These are phyloP conservation scores for Pseudocercospora crystallina DNA, from an alignment of 2,329 filamentous ascomycete species.

Conservation along the genomic window DNA sequence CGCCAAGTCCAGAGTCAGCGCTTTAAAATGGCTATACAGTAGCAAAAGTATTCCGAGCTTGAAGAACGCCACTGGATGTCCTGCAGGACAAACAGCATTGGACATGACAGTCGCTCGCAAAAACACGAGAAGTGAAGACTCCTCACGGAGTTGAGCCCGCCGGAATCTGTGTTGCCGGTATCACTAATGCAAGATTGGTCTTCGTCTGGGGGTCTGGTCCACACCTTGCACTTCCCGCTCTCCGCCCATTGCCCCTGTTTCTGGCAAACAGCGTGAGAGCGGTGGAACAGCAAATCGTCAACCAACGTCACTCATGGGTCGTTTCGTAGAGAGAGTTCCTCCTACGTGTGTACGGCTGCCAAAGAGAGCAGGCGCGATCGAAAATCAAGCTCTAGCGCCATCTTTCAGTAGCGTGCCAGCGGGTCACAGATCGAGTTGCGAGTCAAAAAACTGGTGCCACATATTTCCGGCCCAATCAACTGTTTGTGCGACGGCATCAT, in stretches of 20 bases:
- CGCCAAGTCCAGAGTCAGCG: too few species aligned
- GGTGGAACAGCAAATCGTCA: neutral
- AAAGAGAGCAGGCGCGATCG: neutral
- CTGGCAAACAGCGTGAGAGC: neutral
- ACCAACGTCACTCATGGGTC: neutral
- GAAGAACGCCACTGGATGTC: too few species aligned
- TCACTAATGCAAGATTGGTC: conserved; percentile 3
- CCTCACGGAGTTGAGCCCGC: neutral
- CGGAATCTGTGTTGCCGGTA: neutral
- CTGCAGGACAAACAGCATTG: too few species aligned
- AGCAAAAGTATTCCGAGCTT: too few species aligned
- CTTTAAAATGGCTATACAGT: too few species aligned
- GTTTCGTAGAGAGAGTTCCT: too few species aligned
- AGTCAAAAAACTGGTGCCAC: conserved; percentile 4
- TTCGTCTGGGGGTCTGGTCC: neutral
- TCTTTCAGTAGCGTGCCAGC: conserved; percentile 2
- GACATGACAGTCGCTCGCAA: too few species aligned
- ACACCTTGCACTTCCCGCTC: neutral
- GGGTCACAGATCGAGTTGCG: conserved; percentile 2
- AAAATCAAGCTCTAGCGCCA: neutral
- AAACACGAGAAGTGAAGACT: too few species aligned
- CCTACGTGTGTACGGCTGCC: too few species aligned
- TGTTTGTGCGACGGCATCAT: neutral
- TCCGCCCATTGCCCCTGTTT: neutral
- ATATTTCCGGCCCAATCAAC: conserved; percentile 7